Percentiles rank a stretch among this genome's conserved stretches.
These are phyloP conservation scores for Eucalyptus coolabah DNA, from an alignment of 345 rosid genomes.

Conservation along the genomic window DNA sequence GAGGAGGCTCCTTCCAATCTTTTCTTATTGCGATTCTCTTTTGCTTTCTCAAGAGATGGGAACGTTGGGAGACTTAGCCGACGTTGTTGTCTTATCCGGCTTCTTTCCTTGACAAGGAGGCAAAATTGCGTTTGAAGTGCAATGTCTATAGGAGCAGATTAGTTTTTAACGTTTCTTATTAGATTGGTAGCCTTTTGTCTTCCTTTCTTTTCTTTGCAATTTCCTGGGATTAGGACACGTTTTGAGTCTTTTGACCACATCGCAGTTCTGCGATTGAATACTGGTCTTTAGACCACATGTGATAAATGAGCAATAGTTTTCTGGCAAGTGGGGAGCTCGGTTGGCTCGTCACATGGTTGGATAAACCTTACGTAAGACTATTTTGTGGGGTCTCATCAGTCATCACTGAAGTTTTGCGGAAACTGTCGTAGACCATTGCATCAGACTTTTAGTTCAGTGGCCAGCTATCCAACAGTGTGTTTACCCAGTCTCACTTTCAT, in stretches of 20 bases:
- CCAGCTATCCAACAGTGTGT: not conserved
- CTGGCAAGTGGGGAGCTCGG: not conserved
- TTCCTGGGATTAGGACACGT: not conserved
- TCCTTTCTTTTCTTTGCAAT: not conserved
- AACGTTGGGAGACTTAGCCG: not conserved
- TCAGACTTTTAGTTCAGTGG: not conserved
- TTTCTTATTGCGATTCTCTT: not conserved
- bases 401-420: not conserved
- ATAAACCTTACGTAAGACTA: not conserved
- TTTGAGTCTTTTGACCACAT: not conserved
- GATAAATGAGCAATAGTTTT: not conserved
- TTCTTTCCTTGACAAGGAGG: not conserved
- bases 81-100: not conserved
- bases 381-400: not conserved
- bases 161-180: not conserved
- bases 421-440: not conserved
- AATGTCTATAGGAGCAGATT: not conserved
- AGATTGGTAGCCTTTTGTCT: not conserved
- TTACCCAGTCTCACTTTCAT: not conserved
- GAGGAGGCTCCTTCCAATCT: not conserved
- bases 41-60: not conserved
- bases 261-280: not conserved
- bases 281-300: not conserved
- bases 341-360: not conserved
- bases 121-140: not conserved